Evolutionary conservation across 768 basidiomycete genomes (phyloP), one percentile per base, ranked within the genome.

Genomic region (Phylloporus sp.): DNA sequence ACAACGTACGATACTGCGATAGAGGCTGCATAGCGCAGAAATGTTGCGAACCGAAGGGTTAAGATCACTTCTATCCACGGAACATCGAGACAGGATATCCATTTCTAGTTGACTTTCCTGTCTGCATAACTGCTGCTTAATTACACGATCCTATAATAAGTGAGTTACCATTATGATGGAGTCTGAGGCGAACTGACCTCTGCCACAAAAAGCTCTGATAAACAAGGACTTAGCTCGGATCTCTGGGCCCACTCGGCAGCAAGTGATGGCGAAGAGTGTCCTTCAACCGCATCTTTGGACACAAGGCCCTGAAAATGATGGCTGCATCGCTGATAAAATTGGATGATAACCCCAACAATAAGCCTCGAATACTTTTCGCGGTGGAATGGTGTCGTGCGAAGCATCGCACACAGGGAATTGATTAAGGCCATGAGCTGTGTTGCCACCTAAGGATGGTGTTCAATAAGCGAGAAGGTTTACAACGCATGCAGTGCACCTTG

Each of bases 321-420:
- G 58, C 90, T 92, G 59, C 93, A 97, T 24, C 88, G 82, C 64
- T 97, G 92, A 61, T 97, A 97, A 65, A 95, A 97, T 67, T 97
- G 94, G 35, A 95, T 92, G 51, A 97, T 88, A 48, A 98, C 88
- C 15, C 88, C 86, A 28, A 98, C 80, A 51, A 98, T 95, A 27
- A 98, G 75, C n/a, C 92, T 82, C 16, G 91, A 86, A 66, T 97
- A 97, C 64, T 86, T 94, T 69, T 98, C 95, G 54, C 86, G 80
- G 63, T 97, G 95, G 72, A 98, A 98, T 0, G 95, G 94, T 16
- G 91, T 93, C 6, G 84, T 86, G 50, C 84, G 80, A 18, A 97
- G 80, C 92, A 97, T 95, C 8, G 82, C 78, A 60, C 93, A 95
- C 6, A 98, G 73, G 1, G 91, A 95, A 60, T 95, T 95, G 62